Evolutionary conservation across 108 stramenopile genomes (phyloP).

Genomic region (Nitzschia putrida): DNA sequence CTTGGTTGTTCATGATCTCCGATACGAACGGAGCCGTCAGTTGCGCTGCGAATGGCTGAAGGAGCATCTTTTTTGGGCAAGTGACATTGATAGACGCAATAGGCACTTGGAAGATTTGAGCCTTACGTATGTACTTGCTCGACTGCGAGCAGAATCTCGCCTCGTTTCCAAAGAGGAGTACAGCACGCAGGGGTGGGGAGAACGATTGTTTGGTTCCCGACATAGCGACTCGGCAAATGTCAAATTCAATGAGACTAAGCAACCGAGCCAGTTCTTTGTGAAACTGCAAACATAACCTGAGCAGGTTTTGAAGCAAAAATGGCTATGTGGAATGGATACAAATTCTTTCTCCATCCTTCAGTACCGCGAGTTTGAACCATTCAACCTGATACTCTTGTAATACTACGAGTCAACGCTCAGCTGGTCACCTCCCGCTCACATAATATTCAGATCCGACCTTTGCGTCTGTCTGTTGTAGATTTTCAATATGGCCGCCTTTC

Average conservation of each 20-base stretch:
- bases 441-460: too few relatives aligned
- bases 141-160: constrained; percentile 38
- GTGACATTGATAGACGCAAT: constrained; percentile 3
- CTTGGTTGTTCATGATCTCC: constrained; percentile 60
- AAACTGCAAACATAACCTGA: too few relatives aligned
- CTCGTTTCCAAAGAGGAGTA: constrained; percentile 19
- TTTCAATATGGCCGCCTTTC: too few relatives aligned
- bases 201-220: constrained; percentile 16
- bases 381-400: too few relatives aligned
- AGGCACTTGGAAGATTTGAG: constrained; percentile 61
- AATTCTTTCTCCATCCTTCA: too few relatives aligned
- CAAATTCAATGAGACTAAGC: background rate
- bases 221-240: background rate
- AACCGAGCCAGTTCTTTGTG: constrained; percentile 23
- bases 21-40: constrained; percentile 37
- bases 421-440: too few relatives aligned
- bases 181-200: constrained; percentile 31
- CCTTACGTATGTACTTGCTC: constrained; percentile 55
- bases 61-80: constrained; percentile 72
- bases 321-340: too few relatives aligned
- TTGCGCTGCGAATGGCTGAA: constrained; percentile 81
- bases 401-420: too few relatives aligned
- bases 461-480: too few relatives aligned
- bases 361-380: too few relatives aligned
- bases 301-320: too few relatives aligned